Evolutionary conservation across 2,329 filamentous ascomycete species (phyloP), one percentile per base, ranked within the genome.

Genomic region (Fusarium acutatum): DNA sequence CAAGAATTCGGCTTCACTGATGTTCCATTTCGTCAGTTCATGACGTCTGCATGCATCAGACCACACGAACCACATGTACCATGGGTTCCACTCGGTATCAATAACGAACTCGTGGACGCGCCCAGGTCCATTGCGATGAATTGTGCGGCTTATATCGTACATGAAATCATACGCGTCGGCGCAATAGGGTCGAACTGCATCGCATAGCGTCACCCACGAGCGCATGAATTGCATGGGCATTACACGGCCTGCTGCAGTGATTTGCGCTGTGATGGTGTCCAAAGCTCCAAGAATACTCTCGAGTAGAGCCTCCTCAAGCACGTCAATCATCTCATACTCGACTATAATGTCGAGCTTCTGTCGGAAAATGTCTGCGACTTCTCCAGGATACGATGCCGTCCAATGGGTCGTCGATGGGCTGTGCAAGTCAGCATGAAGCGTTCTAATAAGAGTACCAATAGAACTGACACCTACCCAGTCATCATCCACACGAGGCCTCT

Each of bases 321-420:
- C n/a, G 18, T 53, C 46, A 28, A 74, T 22, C 35, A 66, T 69
- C 3, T 52, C 7, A 30, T 73, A 53, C 37, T 59, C 20, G 58
- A 64, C 28, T 41, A 75, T 58, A 13, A 75, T 28, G 6, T 54
- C 22, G 12, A 75, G 22, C 58, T 75, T 75, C 13, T 46, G 28
- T 0, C 44, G 40, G 34, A 75, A 69, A 20, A 46, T 44, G 26
- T 74, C 50, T 9, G 54, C 66, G 4, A 60, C 49, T 37, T 75
- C 64, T 7, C 65, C 59, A 2, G 32, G 26, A 14, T 52, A 65
- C 5, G 17, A n/a, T 40, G 58, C 69, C 15, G 7, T 24, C 65
- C 72, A 65, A 3, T 5, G 11, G 6, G 32, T 38, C 2, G 3
- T 6, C 1, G 30, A 13, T 28, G 34, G 18, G 12, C 34, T 32